Conservation (phyloP, 2,329 filamentous ascomycete species). For the Colletotrichum sp. region DNA sequence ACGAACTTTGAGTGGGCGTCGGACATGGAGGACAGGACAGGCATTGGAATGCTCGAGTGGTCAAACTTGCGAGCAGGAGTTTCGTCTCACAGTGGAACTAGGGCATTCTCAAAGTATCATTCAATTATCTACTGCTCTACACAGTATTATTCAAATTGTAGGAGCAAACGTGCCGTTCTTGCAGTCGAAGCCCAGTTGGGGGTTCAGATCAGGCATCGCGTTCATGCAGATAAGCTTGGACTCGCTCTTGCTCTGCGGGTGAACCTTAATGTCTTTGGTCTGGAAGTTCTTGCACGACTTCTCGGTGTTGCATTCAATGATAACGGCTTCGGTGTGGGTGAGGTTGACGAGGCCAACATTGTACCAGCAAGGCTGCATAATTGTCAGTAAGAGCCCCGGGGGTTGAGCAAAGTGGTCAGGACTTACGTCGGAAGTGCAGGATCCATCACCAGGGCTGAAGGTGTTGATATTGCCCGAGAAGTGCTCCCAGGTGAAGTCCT, state of each 20-base stretch:
- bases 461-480: slow-evolving; percentile 46
- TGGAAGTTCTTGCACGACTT: slow-evolving; percentile 39
- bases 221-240: slow-evolving; percentile 39
- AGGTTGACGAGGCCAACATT: slow-evolving; percentile 38
- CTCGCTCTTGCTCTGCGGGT: slow-evolving; percentile 29
- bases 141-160: background rate
- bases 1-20: background rate
- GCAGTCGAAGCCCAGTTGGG: slow-evolving; percentile 36
- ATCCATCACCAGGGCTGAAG: slow-evolving; percentile 43
- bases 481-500: slow-evolving; percentile 43
- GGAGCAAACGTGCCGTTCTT: slow-evolving; percentile 30
- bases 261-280: slow-evolving; percentile 33
- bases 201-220: slow-evolving; percentile 34
- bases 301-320: slow-evolving; percentile 44
- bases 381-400: background rate
- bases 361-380: slow-evolving; percentile 43
- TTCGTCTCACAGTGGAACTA: fast-evolving
- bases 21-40: too few relatives aligned
- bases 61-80: background rate
- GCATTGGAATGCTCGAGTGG: background rate
- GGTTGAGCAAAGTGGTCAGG: background rate
- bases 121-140: background rate
- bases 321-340: slow-evolving; percentile 42
- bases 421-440: slow-evolving; percentile 37
- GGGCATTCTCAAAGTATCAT: background rate